Conservation (phyloP, 2,329 filamentous ascomycete species). For the Escovopsis weberi region DNA sequence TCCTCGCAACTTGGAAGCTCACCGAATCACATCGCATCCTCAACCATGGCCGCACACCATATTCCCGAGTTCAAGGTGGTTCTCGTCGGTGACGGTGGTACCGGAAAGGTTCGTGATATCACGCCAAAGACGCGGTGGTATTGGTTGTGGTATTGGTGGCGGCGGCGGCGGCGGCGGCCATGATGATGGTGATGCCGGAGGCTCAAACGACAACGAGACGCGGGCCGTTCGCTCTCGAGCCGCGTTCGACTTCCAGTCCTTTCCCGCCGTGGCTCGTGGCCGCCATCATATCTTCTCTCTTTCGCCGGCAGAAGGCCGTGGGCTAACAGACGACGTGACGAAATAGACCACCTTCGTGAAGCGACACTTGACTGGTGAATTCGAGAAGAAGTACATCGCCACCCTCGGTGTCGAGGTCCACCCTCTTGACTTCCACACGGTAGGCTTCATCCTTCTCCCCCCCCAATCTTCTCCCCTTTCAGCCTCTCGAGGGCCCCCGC, state of each 20-base stretch:
- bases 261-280: too few species aligned
- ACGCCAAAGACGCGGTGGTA: too few species aligned
- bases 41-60: constrained; percentile 51
- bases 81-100: constrained; percentile 97
- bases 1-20: too few species aligned
- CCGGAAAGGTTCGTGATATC: constrained; percentile 83
- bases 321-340: constrained; percentile 1
- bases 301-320: constrained; percentile 5
- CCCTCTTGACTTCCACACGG: constrained; percentile 93
- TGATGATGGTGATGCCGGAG: too few species aligned
- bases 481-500: too few species aligned
- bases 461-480: too few species aligned
- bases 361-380: constrained; percentile 98
- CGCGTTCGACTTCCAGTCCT: too few species aligned
- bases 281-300: too few species aligned
- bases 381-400: constrained; percentile 99
- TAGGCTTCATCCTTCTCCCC: constrained; percentile 40
- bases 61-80: constrained; percentile 97
- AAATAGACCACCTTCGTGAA: constrained; percentile 97
- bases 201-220: too few species aligned
- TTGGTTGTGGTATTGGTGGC: too few species aligned
- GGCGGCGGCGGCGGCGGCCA: too few species aligned
- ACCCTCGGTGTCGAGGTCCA: constrained; percentile 99
- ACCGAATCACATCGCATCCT: constrained; percentile 15
- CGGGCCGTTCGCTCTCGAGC: too few species aligned